A percentile compares a stretch with the other conserved stretches of the same genome.
These are phyloP conservation scores for Cladosporium sp. DNA, from an alignment of 2,329 filamentous ascomycete genomes.

Conservation along the genomic window DNA sequence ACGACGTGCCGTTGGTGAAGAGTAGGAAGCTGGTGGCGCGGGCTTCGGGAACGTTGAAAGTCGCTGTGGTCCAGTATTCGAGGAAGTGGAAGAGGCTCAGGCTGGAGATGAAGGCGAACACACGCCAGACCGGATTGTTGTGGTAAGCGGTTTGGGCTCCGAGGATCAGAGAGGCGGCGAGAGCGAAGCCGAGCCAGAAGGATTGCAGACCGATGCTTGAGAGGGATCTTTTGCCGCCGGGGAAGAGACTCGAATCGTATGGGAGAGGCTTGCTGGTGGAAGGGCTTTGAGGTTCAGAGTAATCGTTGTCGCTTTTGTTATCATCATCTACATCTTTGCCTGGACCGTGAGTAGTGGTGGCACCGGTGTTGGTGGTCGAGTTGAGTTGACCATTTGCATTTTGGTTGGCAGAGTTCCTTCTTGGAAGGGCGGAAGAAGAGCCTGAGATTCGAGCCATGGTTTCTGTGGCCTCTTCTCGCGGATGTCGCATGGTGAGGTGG, in stretches of 20 bases:
- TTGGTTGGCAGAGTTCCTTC: neutral
- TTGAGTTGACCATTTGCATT: neutral
- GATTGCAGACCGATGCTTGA: slow-evolving; percentile 45
- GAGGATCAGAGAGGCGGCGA: slow-evolving; percentile 32
- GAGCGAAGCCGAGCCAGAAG: slow-evolving; percentile 40
- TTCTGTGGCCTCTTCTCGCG: neutral
- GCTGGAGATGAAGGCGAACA: slow-evolving; percentile 59
- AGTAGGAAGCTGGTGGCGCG: slow-evolving; percentile 75
- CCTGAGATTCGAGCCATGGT: slow-evolving; percentile 19
- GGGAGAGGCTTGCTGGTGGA: slow-evolving; percentile 13
- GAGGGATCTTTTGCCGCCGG: slow-evolving; percentile 41
- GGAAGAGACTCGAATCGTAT: slow-evolving; percentile 34
- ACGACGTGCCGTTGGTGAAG: slow-evolving; percentile 76
- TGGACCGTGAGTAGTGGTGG: neutral
- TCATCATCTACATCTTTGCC: neutral
- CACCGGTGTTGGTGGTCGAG: neutral
- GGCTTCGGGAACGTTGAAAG: slow-evolving; percentile 73
- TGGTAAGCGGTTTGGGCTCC: slow-evolving; percentile 19
- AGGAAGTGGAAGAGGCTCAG: slow-evolving; percentile 89
- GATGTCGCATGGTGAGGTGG: neutral
- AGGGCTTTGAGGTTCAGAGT: neutral
- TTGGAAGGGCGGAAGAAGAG: slow-evolving; percentile 18
- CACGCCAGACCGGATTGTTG: slow-evolving; percentile 46
- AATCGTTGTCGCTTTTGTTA: neutral
- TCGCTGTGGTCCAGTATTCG: slow-evolving; percentile 88